A percentile compares a stretch with the other conserved stretches of the same genome.
Conservation (phyloP, 768 basidiomycete species). For the Suillus subalutaceus region DNA sequence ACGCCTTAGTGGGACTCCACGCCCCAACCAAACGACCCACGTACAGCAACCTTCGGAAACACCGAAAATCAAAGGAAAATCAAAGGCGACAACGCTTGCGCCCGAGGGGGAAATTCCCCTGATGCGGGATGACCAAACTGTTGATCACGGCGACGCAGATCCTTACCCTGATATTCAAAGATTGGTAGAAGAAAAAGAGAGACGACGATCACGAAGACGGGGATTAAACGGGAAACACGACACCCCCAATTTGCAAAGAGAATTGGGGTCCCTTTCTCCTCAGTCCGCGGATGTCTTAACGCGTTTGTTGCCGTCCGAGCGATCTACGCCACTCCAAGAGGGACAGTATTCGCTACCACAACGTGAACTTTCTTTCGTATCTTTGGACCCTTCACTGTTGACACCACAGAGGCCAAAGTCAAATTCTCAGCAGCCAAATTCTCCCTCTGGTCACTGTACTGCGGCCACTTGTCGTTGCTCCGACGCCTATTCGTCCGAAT, state of each 20-base stretch:
- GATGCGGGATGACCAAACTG: background rate
- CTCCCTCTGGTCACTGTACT: slow-evolving; percentile 24
- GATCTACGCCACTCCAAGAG: slow-evolving; percentile 21
- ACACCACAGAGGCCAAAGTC: slow-evolving; percentile 23
- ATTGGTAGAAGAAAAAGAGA: slow-evolving; percentile 1
- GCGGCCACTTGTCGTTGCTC: slow-evolving; percentile 32
- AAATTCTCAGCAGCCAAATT: slow-evolving; percentile 18
- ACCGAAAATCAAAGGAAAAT: slow-evolving; percentile 25
- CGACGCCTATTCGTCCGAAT: slow-evolving; percentile 30
- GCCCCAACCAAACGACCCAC: slow-evolving; percentile 14
- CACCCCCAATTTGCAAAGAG: slow-evolving; percentile 34
- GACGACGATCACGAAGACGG: slow-evolving; percentile 30
- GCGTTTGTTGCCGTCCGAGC: slow-evolving; percentile 36
- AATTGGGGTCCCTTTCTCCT: slow-evolving; percentile 63
- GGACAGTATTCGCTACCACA: slow-evolving; percentile 12
- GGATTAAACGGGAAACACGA: slow-evolving; percentile 32
- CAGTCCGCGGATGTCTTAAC: slow-evolving; percentile 48
- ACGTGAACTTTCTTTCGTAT: slow-evolving; percentile 26
- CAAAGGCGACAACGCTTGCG: slow-evolving; percentile 18
- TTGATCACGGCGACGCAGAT: background rate
- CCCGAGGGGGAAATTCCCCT: background rate
- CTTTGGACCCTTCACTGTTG: slow-evolving; percentile 29
- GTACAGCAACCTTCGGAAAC: slow-evolving; percentile 22
- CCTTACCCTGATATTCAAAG: background rate
- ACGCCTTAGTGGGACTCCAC: slow-evolving; percentile 38